A percentile compares a stretch with the other conserved stretches of the same genome.
Conservation (phyloP, 306 rosid species). For the Cicer judaicum region DNA sequence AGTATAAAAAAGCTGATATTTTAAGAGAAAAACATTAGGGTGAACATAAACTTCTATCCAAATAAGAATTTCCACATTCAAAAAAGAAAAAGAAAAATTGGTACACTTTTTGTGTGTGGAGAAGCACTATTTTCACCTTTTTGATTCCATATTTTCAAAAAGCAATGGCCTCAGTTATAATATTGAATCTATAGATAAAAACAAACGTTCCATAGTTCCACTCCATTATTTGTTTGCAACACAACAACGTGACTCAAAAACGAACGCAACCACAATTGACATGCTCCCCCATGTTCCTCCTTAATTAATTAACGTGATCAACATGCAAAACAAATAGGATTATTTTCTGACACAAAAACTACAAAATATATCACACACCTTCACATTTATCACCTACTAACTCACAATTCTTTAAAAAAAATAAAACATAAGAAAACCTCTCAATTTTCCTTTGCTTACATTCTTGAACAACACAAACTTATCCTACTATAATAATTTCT, state of each 20-base stretch:
- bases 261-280: slow-evolving; percentile 44
- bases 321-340: slow-evolving; percentile 45
- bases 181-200: slow-evolving; percentile 35
- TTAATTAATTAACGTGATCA: slow-evolving; percentile 55
- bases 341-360: slow-evolving; percentile 11
- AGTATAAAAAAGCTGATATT: neutral
- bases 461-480: slow-evolving; percentile 43
- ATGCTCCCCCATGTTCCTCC: slow-evolving; percentile 15
- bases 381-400: slow-evolving; percentile 43
- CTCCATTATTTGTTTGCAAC: slow-evolving; percentile 40
- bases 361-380: too few species aligned
- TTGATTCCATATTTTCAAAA: neutral
- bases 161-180: slow-evolving; percentile 33
- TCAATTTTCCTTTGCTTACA: slow-evolving; percentile 49
- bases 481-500: slow-evolving; percentile 42
- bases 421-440: slow-evolving; percentile 22
- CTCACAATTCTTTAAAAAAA: neutral
- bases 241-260: slow-evolving; percentile 30
- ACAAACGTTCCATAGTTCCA: slow-evolving; percentile 40
- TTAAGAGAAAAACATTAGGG: neutral
- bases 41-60: neutral
- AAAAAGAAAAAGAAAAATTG: neutral
- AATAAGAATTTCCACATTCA: neutral
- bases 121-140: slow-evolving; percentile 16
- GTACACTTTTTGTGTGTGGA: neutral